Evolutionary conservation across 2,329 filamentous ascomycete genomes (phyloP).

Genomic region (Talaromyces marneffei): DNA sequence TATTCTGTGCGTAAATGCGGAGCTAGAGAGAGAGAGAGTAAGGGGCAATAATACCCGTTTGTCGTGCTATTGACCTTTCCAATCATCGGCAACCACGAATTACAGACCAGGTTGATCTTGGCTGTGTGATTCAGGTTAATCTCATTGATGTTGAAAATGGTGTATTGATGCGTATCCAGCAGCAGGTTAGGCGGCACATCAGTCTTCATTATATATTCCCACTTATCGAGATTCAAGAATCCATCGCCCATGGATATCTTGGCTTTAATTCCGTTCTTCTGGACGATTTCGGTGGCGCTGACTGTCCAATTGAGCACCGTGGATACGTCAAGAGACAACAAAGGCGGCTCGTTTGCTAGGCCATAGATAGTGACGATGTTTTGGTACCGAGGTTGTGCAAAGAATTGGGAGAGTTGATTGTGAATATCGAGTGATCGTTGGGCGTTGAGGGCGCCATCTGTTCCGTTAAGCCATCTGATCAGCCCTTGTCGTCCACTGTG

Average conservation of each 20-base stretch:
- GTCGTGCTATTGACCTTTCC: conserved; percentile 62
- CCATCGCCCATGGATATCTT: conserved; percentile 87
- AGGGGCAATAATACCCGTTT: conserved; percentile 54
- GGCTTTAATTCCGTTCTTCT: conserved; percentile 65
- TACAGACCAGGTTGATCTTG: conserved; percentile 83
- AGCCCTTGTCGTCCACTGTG: conserved; percentile 78
- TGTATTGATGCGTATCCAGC: conserved; percentile 97
- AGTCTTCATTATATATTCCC: conserved; percentile 73
- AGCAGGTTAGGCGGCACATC: conserved; percentile 62
- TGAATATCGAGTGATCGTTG: conserved; percentile 83
- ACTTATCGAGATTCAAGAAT: conserved; percentile 84
- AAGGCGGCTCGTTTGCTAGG: conserved; percentile 87
- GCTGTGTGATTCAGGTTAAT: conserved; percentile 73
- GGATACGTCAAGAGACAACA: conserved; percentile 62
- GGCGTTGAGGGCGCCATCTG: conserved; percentile 69
- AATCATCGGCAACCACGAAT: conserved; percentile 78
- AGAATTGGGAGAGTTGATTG: conserved; percentile 81
- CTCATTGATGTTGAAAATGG: conserved; percentile 91
- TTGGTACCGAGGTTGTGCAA: conserved; percentile 85
- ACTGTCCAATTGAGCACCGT: conserved; percentile 75
- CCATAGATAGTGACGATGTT: conserved; percentile 92
- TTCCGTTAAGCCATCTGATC: conserved; percentile 89
- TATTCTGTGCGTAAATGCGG: neutral
- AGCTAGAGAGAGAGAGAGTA: neutral
- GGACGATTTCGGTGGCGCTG: conserved; percentile 65